Percentiles rank a stretch among this genome's conserved stretches.
Evolutionary conservation across 345 rosid genomes (phyloP).

Genomic region (Dipteronia sinensis): DNA sequence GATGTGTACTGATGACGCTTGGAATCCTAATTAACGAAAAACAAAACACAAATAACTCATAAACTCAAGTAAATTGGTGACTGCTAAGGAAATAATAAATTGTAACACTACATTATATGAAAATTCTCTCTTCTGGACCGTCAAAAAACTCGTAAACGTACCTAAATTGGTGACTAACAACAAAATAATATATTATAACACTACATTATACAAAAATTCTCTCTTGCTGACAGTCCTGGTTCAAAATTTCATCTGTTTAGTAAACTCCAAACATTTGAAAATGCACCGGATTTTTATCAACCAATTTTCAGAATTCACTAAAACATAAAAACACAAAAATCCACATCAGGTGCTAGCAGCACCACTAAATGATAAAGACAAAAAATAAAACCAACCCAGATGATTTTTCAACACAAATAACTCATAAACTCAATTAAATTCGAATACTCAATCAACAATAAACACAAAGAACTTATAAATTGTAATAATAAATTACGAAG

Average conservation of each 20-base stretch:
- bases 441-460: background rate
- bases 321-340: background rate
- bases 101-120: background rate
- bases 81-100: background rate
- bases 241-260: background rate
- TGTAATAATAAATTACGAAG: background rate
- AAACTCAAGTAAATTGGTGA: background rate
- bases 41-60: background rate
- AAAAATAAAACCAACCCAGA: background rate
- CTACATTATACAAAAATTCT: background rate
- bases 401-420: background rate
- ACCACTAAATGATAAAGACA: background rate
- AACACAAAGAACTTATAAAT: background rate
- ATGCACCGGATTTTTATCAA: background rate
- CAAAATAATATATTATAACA: background rate
- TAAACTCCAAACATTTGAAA: background rate
- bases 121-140: background rate
- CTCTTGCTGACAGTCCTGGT: background rate
- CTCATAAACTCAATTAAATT: background rate
- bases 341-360: background rate
- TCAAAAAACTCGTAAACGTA: background rate
- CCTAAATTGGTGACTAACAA: background rate
- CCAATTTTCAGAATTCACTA: background rate
- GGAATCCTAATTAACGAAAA: constrained; percentile 35
- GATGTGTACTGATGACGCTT: constrained; percentile 48